Evolutionary conservation across 1,284 basidiomycete species (phyloP), one percentile per base, ranked within the genome.

Genomic region (Trametes sp.): DNA sequence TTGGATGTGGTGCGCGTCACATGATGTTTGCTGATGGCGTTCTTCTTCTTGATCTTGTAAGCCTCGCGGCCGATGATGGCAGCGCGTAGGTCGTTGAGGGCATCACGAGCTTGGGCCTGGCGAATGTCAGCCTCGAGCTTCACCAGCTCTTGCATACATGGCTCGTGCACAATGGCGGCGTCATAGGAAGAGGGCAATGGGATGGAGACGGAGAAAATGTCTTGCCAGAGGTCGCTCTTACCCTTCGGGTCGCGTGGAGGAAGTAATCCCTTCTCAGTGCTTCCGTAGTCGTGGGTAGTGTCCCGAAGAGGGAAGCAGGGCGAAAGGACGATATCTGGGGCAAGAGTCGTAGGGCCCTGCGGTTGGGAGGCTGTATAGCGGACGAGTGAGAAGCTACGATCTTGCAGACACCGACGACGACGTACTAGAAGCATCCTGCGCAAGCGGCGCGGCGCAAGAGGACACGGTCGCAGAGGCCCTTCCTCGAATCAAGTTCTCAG

Each of bases 181-280:
- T 48, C 38, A 19, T 54, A 54, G 24, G 58, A 50, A 0, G 65
- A 66, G 1, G 65, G 65, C n/a, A 66, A 42, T n/a, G 45, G n/a
- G 33, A 66, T 55, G 9, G 45, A 16, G 16, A 59, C 19, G 1
- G 28, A 42, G 35, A 46, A 38, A 7, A 61, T 23, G 13, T 48
- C 50, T 3, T 50, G 26, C 58, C 52, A 50, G 8, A 29, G 21
- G 13, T 29, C 36, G 10, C 21, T 9, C 26, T 31, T 48, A 9
- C 49, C 31, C 7, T 7, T 11, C 11, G 49, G 49, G 29, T 21
- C 49, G 13, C 31, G 41, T 31, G 6, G n/a, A n/a, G 46, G 55
- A 2, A 8, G 31, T 6, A 38, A 16, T 19, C 42, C 55, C 13
- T 54, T 54, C 35, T 38, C 52, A 23, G 19, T 10, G 16, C 24